These are phyloP conservation scores for Bipolaris cookei DNA, from an alignment of 2,329 filamentous ascomycete genomes.

Conservation along the genomic window DNA sequence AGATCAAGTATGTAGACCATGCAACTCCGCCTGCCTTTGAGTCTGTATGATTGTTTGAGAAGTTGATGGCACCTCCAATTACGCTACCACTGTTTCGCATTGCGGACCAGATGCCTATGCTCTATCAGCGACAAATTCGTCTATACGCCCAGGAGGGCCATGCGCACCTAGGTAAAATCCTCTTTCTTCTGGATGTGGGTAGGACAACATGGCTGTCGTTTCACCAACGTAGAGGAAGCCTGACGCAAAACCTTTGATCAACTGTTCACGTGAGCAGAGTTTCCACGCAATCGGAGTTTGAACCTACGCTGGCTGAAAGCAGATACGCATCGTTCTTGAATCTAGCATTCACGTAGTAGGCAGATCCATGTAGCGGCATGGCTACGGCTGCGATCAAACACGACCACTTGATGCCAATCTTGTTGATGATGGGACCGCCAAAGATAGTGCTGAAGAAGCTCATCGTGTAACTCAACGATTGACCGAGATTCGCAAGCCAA, in stretches of 20 bases:
- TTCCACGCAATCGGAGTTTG: neutral
- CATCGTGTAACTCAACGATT: conserved; percentile 14
- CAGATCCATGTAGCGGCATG: conserved; percentile 15
- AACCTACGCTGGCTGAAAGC: conserved; percentile 11
- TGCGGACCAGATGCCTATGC: conserved; percentile 16
- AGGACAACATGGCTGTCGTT: conserved; percentile 20
- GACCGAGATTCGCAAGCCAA: conserved; percentile 20
- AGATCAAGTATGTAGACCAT: conserved; percentile 17
- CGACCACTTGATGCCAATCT: conserved; percentile 18
- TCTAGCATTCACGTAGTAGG: conserved; percentile 17
- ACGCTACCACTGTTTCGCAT: conserved; percentile 19
- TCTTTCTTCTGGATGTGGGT: conserved; percentile 15
- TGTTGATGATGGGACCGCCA: conserved; percentile 19
- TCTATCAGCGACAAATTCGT: neutral
- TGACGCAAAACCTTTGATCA: conserved; percentile 10
- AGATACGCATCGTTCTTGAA: conserved; percentile 11
- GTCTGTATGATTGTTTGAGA: conserved; percentile 13
- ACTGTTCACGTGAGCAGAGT: neutral
- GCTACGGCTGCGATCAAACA: conserved; percentile 17
- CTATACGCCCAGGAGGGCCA: neutral
- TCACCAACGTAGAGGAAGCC: conserved; percentile 18
- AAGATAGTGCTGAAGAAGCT: conserved; percentile 17
- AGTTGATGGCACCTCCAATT: conserved; percentile 19
- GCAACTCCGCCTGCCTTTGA: conserved; percentile 8
- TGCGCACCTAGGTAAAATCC: conserved; percentile 16